A percentile compares a stretch with the other conserved stretches of the same genome.
Evolutionary conservation across 2,329 filamentous ascomycete genomes (phyloP).

Genomic region (Lachnellula subtilissima): DNA sequence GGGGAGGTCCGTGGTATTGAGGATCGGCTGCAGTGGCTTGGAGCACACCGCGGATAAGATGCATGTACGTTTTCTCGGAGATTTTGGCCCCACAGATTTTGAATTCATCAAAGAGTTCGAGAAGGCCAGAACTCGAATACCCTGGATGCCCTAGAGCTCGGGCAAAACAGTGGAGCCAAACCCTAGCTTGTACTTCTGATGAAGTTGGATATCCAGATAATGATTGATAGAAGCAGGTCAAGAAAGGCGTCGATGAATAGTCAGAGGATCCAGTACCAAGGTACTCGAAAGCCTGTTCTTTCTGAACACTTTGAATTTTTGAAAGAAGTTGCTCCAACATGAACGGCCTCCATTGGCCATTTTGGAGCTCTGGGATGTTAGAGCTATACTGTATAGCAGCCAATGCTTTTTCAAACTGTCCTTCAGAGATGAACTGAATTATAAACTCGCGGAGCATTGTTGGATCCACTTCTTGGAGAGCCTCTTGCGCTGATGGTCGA

Average conservation of each 20-base stretch:
- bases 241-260: constrained; percentile 37
- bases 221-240: constrained; percentile 36
- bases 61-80: constrained; percentile 31
- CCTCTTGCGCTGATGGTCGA: background rate
- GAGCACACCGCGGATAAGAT: constrained; percentile 36
- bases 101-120: constrained; percentile 33
- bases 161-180: constrained; percentile 37
- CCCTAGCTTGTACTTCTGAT: constrained; percentile 29
- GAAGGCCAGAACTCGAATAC: constrained; percentile 34
- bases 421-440: constrained; percentile 7
- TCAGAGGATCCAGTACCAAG: constrained; percentile 37
- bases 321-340: constrained; percentile 14
- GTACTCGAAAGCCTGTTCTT: constrained; percentile 29
- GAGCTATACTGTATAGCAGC: constrained; percentile 7
- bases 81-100: constrained; percentile 33
- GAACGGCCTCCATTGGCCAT: constrained; percentile 19
- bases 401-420: constrained; percentile 18
- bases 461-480: constrained; percentile 5
- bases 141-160: constrained; percentile 35
- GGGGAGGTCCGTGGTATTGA: constrained; percentile 14
- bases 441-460: constrained; percentile 7
- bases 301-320: constrained; percentile 30
- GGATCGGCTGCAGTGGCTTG: constrained; percentile 20
- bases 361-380: constrained; percentile 11
- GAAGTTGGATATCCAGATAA: constrained; percentile 28